phyloP scores from a whole-genome alignment of 2,329 filamentous ascomycete genomes.

The Diaporthe aspalathi region DNA sequence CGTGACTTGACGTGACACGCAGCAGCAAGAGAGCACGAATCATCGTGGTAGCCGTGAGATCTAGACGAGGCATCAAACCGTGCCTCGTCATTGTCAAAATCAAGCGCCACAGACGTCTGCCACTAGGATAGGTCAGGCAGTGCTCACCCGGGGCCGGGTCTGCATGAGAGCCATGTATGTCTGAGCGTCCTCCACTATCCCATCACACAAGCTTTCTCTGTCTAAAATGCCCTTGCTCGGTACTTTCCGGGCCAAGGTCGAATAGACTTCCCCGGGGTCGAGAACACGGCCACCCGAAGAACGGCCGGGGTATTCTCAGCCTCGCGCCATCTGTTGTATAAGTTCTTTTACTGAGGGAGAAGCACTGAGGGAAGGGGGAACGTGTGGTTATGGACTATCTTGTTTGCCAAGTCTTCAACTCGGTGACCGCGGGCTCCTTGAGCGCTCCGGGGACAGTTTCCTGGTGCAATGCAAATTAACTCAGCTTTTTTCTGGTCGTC shows the following conservation, averaged over 20 bases:
- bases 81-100: neutral
- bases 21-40: neutral
- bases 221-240: neutral
- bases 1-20: neutral
- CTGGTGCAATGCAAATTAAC: neutral
- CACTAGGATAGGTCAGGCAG: neutral
- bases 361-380: neutral
- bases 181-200: slow-evolving; percentile 2
- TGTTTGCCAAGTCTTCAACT: neutral
- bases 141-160: neutral
- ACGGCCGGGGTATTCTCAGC: neutral
- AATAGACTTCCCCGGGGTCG: neutral
- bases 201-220: neutral
- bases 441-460: no score
- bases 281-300: neutral
- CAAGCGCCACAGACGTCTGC: neutral
- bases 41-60: neutral
- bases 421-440: neutral
- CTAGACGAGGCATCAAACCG: slow-evolving; percentile 1
- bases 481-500: neutral
- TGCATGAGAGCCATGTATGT: neutral
- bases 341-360: no score
- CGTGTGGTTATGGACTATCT: neutral
- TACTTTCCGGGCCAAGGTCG: neutral
- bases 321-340: no score